Conservation (phyloP, 2,329 filamentous ascomycete species). For the Davidsoniella neocaledoniae region DNA sequence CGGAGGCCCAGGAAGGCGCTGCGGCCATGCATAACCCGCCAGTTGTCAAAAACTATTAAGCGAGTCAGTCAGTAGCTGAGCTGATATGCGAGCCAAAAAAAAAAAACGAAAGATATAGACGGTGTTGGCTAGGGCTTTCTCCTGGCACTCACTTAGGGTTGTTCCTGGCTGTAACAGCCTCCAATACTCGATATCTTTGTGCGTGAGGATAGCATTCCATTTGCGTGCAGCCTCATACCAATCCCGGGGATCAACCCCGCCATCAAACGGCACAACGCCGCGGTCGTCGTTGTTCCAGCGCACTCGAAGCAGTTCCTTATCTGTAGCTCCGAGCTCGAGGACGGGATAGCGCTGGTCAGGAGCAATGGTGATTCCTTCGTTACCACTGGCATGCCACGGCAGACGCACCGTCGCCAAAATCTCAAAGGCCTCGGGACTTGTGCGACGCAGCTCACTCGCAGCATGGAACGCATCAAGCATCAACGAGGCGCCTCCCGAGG, state of each 20-base stretch:
- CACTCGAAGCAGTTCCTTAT: conserved; percentile 35
- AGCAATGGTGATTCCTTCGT: conserved; percentile 64
- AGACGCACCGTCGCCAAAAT: conserved; percentile 40
- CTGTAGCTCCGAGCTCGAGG: conserved; percentile 37
- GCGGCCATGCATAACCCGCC: conserved; percentile 80
- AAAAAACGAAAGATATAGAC: neutral
- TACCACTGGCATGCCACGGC: conserved; percentile 77
- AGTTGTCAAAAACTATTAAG: conserved; percentile 78
- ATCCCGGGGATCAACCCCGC: conserved; percentile 27
- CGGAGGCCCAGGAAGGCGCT: conserved; percentile 68
- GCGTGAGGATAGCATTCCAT: conserved; percentile 54
- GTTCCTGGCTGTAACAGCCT: conserved; percentile 65
- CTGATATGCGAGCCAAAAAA: too few species aligned
- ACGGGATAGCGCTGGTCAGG: conserved; percentile 57
- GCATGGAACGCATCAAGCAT: conserved; percentile 77
- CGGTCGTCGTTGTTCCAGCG: conserved; percentile 92
- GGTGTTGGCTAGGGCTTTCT: neutral
- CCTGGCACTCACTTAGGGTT: conserved; percentile 45
- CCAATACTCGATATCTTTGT: conserved; percentile 54
- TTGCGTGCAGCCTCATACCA: conserved; percentile 73
- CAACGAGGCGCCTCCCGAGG: conserved; percentile 55
- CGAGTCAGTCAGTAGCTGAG: neutral
- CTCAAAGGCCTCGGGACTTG: conserved; percentile 39
- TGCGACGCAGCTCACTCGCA: conserved; percentile 38
- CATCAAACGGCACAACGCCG: conserved; percentile 44